Conservation (phyloP, 768 basidiomycete genomes). For the Suillus cothurnatus region DNA sequence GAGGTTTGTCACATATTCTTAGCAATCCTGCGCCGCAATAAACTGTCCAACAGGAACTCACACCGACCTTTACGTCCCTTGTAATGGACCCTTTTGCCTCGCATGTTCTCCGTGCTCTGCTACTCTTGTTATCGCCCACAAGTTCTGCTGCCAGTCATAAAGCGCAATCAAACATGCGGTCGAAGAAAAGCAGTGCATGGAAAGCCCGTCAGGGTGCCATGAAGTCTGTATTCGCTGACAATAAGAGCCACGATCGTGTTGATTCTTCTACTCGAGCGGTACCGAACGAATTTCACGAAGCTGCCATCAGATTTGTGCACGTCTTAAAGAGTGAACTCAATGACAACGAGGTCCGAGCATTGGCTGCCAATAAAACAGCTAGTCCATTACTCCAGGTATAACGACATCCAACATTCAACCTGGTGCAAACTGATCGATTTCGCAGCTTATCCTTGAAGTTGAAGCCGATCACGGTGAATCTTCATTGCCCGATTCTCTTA, state of each 20-base stretch:
- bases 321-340: constrained; percentile 53
- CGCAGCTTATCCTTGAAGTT: constrained; percentile 78
- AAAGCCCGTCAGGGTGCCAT: constrained; percentile 80
- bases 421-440: constrained; percentile 14
- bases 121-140: constrained; percentile 74
- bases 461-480: constrained; percentile 70
- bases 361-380: constrained; percentile 76
- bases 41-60: constrained; percentile 58
- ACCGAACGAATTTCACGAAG: constrained; percentile 53
- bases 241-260: constrained; percentile 39
- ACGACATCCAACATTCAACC: constrained; percentile 17
- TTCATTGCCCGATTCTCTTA: constrained; percentile 65
- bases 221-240: constrained; percentile 71
- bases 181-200: constrained; percentile 83
- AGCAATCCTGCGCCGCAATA: constrained; percentile 14
- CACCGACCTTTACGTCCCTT: constrained; percentile 61
- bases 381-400: constrained; percentile 75
- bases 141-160: constrained; percentile 43
- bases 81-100: constrained; percentile 89
- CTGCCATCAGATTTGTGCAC: constrained; percentile 50
- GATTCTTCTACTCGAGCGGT: constrained; percentile 20
- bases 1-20: constrained; percentile 46
- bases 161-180: constrained; percentile 55
- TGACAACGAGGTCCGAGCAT: constrained; percentile 74
- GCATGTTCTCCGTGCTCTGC: constrained; percentile 81